Percentiles rank a stretch among this genome's conserved stretches.
Evolutionary conservation across 2,329 filamentous ascomycete genomes (phyloP).

Genomic region (Exophiala alcalophila): DNA sequence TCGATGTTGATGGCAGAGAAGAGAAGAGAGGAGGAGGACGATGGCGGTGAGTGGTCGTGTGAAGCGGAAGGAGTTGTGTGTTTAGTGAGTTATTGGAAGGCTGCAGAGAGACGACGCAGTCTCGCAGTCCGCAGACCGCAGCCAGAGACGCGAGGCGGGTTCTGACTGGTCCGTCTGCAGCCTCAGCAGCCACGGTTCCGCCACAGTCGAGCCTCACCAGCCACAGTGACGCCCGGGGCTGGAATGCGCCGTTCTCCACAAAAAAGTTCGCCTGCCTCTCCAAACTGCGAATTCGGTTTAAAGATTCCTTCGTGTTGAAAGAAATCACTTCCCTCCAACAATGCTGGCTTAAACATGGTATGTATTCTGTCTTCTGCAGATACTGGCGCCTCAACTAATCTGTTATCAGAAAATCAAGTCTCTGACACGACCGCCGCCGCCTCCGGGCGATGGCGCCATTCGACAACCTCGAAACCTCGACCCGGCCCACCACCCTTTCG

Average conservation of each 20-base stretch:
- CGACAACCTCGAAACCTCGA: conserved; percentile 60
- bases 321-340: too few species aligned
- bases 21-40: conserved; percentile 6
- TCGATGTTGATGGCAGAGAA: conserved; percentile 18
- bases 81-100: conserved; percentile 2
- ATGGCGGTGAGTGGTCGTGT: background rate
- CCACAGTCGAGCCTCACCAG: too few species aligned
- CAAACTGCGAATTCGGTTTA: too few species aligned
- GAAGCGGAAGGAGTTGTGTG: background rate
- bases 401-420: conserved; percentile 54
- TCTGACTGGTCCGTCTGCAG: too few species aligned
- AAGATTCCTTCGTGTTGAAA: too few species aligned
- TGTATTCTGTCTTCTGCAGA: background rate
- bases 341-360: conserved; percentile 21
- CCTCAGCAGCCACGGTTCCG: background rate
- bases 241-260: conserved; percentile 15
- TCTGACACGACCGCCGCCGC: conserved; percentile 46
- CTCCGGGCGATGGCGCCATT: conserved; percentile 45
- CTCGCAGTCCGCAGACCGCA: too few species aligned
- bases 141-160: too few species aligned
- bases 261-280: conserved; percentile 16
- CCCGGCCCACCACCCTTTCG: conserved; percentile 84
- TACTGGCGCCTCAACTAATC: background rate
- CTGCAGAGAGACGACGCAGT: conserved; percentile 15
- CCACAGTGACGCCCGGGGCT: too few species aligned